Conservation (phyloP, 371 early-diverging fungal genomes). For the Actinomucor elegans region DNA sequence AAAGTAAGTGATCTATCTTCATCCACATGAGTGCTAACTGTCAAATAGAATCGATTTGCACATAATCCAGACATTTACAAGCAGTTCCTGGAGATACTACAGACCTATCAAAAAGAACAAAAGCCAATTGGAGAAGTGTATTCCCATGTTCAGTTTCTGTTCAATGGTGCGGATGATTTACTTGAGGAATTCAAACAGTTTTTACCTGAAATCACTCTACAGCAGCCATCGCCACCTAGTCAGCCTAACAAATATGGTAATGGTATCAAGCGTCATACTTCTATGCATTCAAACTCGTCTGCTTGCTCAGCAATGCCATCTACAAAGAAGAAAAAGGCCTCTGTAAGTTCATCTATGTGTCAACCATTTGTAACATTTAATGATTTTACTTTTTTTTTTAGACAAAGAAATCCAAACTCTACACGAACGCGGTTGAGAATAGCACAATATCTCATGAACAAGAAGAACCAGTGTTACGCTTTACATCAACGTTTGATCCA, state of each 20-base stretch:
- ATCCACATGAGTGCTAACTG: background rate
- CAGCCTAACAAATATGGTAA: too few species aligned
- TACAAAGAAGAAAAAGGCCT: slow-evolving; percentile 1
- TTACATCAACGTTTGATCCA: too few species aligned
- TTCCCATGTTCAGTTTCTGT: slow-evolving; percentile 83
- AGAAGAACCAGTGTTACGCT: too few species aligned
- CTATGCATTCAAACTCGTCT: too few species aligned
- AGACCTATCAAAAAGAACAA: slow-evolving; percentile 90
- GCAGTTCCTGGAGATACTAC: slow-evolving; percentile 91
- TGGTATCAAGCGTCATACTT: too few species aligned
- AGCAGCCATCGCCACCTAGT: background rate
- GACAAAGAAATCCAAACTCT: background rate
- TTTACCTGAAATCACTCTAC: slow-evolving; percentile 67
- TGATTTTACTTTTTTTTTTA: background rate
- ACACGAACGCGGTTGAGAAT: too few species aligned
- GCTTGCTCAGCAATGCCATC: background rate
- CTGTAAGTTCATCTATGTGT: too few species aligned
- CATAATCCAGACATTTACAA: slow-evolving; percentile 91
- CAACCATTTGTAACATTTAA: too few species aligned
- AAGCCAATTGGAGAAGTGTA: slow-evolving; percentile 92
- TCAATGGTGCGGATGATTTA: slow-evolving; percentile 81
- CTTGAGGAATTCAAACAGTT: slow-evolving; percentile 96
- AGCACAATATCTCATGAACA: too few species aligned
- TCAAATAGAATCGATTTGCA: slow-evolving; percentile 72
- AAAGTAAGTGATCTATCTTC: slow-evolving; percentile 39